Evolutionary conservation across 78 protist species (phyloP).

Genomic region (Cavenderia fasciculata): DNA sequence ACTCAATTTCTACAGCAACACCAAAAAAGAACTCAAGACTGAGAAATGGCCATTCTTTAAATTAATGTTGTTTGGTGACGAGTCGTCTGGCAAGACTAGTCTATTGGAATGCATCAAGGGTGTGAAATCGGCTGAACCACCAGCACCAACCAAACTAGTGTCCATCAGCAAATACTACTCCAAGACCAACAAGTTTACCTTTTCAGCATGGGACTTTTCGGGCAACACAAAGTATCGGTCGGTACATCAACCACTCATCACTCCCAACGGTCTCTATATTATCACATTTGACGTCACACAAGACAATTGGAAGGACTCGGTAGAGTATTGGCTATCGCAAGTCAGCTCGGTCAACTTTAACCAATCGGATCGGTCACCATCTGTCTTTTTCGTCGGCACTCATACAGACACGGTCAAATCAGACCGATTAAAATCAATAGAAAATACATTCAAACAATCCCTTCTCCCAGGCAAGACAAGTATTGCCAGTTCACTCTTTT

Average conservation of each 20-base stretch:
- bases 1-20: not conserved
- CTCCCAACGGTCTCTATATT: not conserved
- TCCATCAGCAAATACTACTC: not conserved
- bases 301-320: not conserved
- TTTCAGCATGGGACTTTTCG: conserved; percentile 8
- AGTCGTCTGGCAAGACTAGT: conserved; percentile 4
- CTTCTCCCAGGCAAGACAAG: too few relatives aligned
- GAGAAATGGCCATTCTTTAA: not conserved
- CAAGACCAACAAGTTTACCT: not conserved
- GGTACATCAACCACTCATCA: not conserved
- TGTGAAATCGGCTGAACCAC: not conserved
- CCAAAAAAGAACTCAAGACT: not conserved
- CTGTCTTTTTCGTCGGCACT: too few relatives aligned
- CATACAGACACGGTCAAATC: too few relatives aligned
- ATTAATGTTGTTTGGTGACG: not conserved
- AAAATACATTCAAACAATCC: too few relatives aligned
- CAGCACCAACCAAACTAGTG: not conserved
- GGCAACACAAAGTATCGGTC: not conserved
- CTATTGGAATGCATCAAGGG: not conserved
- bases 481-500: too few relatives aligned
- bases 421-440: too few relatives aligned
- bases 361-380: too few relatives aligned
- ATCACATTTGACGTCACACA: not conserved
- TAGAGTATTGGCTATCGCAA: not conserved
- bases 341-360: not conserved